Base-by-base conservation (phyloP, 75 land plant genomes). In the Sequoia sempervirens region DNA sequence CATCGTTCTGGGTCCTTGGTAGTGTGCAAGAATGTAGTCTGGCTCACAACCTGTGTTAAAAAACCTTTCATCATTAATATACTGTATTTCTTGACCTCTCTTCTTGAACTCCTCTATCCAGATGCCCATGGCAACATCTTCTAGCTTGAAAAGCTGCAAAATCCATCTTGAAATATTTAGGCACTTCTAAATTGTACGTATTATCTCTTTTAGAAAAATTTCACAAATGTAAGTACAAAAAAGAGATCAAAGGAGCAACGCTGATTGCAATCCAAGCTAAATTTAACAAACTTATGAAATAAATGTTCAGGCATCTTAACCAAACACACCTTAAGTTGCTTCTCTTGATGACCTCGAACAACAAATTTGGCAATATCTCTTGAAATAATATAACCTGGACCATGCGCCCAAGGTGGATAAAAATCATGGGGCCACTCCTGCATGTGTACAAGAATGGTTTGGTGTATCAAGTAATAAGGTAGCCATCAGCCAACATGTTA, bases 41-140 rank as follows among this genome's bases (percentile, higher is more conserved):
- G 83, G 53, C 56, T 89, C 92, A 81, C 99, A 96, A 12, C 90
- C 91, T 30, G 82, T 83, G 86, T 89, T 94, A 82, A 86, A 83
- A 81, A 95, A 93, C 41, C 87, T 83, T 34, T 92, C 91, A 70
- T 95, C 91, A 41, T 81, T 90, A 1, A 86, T 69, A 78, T 93
- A 96, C 50, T 87, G 70, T 12, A 96, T 90, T 34, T 90, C 82
- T 13, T 84, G 83, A 68, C 91, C 91, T 12, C 83, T 56, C 36
- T 88, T 89, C 73, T 89, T 90, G 85, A 84, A 93, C 47, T 92
- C 85, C 58, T 92, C 87, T 18, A 96, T 89, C 99, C 99, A 96
- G n/a, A 95, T 92, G 5, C 99, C 99, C 94, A 96, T 93, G 58
- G 99, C 98, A 28, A 96, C 99, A 88, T 96, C 99, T 86, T 96